A percentile compares a stretch with the other conserved stretches of the same genome.
Conservation (phyloP, 2,329 filamentous ascomycete species). For the Fusarium nodosum region DNA sequence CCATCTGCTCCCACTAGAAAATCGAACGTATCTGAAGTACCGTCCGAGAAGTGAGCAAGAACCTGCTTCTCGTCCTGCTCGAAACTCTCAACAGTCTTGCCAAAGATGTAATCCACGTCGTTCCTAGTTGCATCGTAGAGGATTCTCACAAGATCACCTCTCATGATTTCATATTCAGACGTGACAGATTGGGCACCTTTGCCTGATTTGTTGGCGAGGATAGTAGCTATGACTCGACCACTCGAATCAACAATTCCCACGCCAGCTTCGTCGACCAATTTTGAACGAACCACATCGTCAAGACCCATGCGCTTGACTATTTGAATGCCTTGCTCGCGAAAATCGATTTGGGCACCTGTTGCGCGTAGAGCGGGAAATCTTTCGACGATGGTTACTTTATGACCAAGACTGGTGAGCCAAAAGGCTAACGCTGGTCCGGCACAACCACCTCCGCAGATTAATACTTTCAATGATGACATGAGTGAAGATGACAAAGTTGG, state of each 20-base stretch:
- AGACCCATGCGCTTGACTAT: conserved; percentile 28
- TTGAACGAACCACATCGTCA: conserved; percentile 8
- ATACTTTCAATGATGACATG: conserved; percentile 36
- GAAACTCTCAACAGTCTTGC: conserved; percentile 24
- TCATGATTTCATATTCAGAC: conserved; percentile 67
- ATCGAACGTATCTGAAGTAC: conserved; percentile 24
- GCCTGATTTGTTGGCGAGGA: conserved; percentile 39
- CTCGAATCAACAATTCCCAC: conserved; percentile 14
- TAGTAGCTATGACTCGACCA: conserved; percentile 22
- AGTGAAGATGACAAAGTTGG: neutral
- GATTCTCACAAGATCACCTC: conserved; percentile 63
- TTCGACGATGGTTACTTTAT: conserved; percentile 58
- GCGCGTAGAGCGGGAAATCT: conserved; percentile 45
- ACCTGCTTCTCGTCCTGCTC: conserved; percentile 34
- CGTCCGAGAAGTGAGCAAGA: conserved; percentile 29
- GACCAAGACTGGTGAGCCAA: conserved; percentile 51
- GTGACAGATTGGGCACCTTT: conserved; percentile 55
- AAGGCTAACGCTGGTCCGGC: conserved; percentile 52
- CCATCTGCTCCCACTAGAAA: conserved; percentile 34
- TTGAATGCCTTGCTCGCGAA: conserved; percentile 33
- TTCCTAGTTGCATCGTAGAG: conserved; percentile 52
- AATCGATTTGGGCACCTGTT: conserved; percentile 37
- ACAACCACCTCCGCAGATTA: conserved; percentile 54
- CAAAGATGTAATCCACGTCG: conserved; percentile 16
- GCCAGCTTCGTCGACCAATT: conserved; percentile 25